These are phyloP conservation scores for Tubosaeta brunneosetosa DNA, from an alignment of 768 basidiomycete genomes.

Conservation along the genomic window DNA sequence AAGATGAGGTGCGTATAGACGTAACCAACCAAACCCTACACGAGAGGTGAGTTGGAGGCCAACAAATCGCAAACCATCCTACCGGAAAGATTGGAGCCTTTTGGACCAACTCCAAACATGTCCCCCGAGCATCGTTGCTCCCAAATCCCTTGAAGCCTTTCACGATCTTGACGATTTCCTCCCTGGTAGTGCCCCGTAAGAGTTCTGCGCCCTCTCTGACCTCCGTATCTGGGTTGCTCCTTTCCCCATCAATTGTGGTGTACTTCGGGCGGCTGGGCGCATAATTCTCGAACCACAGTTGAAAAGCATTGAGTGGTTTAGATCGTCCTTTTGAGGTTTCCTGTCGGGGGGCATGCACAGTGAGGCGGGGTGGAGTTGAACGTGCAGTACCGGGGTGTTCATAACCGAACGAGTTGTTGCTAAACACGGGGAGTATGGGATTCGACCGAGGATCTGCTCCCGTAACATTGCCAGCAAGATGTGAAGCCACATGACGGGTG, in stretches of 20 bases:
- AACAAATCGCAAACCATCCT: background rate
- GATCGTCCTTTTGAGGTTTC: background rate
- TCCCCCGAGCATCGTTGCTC: background rate
- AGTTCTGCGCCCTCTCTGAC: conserved; percentile 3
- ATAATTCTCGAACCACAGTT: conserved; percentile 8
- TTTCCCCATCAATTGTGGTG: conserved; percentile 19
- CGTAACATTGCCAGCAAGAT: background rate
- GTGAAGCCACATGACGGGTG: conserved; percentile 8
- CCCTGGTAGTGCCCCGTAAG: conserved; percentile 13
- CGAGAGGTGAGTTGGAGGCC: conserved; percentile 3
- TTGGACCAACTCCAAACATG: conserved; percentile 14
- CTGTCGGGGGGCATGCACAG: background rate
- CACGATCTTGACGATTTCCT: conserved; percentile 16
- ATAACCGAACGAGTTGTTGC: background rate
- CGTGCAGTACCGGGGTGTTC: background rate
- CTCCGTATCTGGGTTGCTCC: background rate
- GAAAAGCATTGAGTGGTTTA: conserved; percentile 11
- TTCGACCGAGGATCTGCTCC: background rate
- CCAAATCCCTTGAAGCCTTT: conserved; percentile 13
- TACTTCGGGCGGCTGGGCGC: conserved; percentile 4
- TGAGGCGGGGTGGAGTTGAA: background rate
- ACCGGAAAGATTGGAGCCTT: conserved; percentile 24
- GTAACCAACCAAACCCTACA: conserved; percentile 27
- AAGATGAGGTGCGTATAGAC: conserved; percentile 22
- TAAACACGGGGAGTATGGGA: background rate